Conservation (phyloP, 305 asterid genomes). For the Ilex paraguariensis region DNA sequence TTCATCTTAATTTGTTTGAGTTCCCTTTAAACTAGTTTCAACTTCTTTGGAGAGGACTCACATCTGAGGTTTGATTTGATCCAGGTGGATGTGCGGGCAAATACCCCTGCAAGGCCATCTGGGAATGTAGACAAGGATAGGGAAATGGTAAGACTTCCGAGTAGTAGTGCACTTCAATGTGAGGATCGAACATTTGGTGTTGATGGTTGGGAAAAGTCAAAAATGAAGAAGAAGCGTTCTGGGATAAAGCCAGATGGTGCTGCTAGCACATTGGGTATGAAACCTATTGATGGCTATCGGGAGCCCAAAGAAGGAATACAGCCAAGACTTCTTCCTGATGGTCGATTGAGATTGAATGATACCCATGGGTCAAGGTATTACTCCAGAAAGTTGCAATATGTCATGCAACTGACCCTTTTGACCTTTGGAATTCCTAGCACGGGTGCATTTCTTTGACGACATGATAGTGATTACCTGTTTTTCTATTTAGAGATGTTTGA, state of each 20-base stretch:
- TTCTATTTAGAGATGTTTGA: no score
- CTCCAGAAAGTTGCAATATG: constrained; percentile 5
- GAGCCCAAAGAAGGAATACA: constrained; percentile 74
- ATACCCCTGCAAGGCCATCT: constrained; percentile 49
- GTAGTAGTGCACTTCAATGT: constrained; percentile 44
- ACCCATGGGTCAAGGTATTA: constrained; percentile 71
- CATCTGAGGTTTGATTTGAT: constrained; percentile 18
- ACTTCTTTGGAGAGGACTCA: constrained; percentile 18
- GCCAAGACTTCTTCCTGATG: constrained; percentile 56
- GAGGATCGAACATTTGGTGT: constrained; percentile 56
- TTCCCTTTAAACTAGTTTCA: no score
- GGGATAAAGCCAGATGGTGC: constrained; percentile 72
- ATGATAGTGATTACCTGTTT: background rate
- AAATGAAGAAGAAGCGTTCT: constrained; percentile 93
- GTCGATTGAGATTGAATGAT: constrained; percentile 64
- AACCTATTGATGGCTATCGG: constrained; percentile 61
- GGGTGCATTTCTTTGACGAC: background rate
- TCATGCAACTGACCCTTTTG: background rate
- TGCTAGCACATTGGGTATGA: constrained; percentile 32
- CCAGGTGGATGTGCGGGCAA: constrained; percentile 64
- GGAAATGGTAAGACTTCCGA: constrained; percentile 56
- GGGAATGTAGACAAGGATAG: constrained; percentile 66
- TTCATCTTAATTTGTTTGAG: no score
- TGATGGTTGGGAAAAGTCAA: constrained; percentile 94
- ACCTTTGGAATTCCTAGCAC: background rate